Base-by-base conservation (phyloP, 2,329 filamentous ascomycete species). In the Diaporthe capsici region DNA sequence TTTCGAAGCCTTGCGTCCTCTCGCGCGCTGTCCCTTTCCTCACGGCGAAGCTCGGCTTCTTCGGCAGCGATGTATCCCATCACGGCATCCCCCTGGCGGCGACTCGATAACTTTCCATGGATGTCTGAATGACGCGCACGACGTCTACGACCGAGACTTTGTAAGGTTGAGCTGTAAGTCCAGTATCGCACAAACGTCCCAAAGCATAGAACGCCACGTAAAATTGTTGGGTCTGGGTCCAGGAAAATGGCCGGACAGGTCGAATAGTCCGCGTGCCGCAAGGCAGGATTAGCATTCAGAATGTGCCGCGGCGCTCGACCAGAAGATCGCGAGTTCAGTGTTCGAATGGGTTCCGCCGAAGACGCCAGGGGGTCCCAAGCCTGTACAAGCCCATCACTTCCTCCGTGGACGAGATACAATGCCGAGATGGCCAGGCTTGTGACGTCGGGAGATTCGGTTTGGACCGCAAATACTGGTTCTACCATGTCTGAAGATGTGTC, bases 331-430 rank as follows among this genome's bases (percentile, higher is more conserved):
- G 95, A 95, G 81, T 98, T 96, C 72, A 99, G 88, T 0, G 95
- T 98, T 53, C 95, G 92, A 71, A 98, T 90, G 0, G 97, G 95
- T 28, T 93, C 92, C 25, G 89, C 84, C 0, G 90, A 94, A 2
- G 96, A 98, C 1, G 93, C 95, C 63, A 99, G 87, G n/a, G 94
- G 94, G 85, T 99, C 97, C 97, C 97, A 99, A 8, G 95, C 94
- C 83, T 98, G 97, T 6, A 98, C 96, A 4, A 98, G 90, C 0
- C 97, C 96, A 84, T 99, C 97, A 79, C 94, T 98, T 37, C 97
- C 97, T 68, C 97, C 97, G 82, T 98, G 95, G 9, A 98, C 94
- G 22, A 99, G 85, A 81, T 98, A 97, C 22, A 99, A 87, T 2
- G 95, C 94, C 1, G 95, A 95, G 63, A 98, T 83, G 8, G 94